A percentile compares a stretch with the other conserved stretches of the same genome.
phyloP scores from a whole-genome alignment of 352 stramenopile species.

The Phytopythium ostracodes region DNA sequence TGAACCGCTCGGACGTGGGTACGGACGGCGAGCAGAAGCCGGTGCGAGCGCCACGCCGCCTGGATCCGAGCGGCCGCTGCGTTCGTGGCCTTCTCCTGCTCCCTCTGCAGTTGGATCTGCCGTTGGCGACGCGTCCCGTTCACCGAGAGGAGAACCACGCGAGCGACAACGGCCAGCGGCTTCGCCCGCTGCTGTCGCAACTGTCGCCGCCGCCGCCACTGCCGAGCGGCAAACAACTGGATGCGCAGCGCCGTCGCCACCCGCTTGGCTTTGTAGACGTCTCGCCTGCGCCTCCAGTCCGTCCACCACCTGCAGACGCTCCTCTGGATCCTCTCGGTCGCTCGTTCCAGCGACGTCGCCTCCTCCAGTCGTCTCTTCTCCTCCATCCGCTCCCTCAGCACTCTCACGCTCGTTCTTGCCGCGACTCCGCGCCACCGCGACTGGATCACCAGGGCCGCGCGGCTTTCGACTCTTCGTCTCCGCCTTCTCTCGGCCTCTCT shows the following conservation, averaged over 20 bases:
- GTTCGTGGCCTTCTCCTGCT: background rate
- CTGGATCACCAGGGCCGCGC: background rate
- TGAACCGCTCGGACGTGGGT: conserved; percentile 2
- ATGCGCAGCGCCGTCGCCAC: conserved; percentile 21
- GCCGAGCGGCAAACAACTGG: conserved; percentile 14
- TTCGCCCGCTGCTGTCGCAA: background rate
- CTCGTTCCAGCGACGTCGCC: background rate
- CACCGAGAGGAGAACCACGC: background rate
- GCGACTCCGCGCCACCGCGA: background rate
- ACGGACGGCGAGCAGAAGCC: conserved; percentile 18
- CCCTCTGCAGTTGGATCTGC: background rate
- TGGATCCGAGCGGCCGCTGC: conserved; percentile 24
- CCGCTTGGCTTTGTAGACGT: background rate
- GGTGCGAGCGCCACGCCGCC: conserved; percentile 22
- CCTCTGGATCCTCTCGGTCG: conserved; percentile 25
- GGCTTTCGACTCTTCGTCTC: background rate
- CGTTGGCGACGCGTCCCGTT: background rate
- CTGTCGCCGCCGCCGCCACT: background rate
- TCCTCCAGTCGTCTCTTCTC: background rate
- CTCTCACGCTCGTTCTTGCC: background rate
- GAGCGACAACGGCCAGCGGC: background rate
- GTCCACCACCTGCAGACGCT: conserved; percentile 23
- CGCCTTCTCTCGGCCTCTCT: background rate
- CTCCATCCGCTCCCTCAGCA: background rate
- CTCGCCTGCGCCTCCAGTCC: background rate